phyloP scores from a whole-genome alignment of 805 yeast species.

The Schwanniomyces occidentalis region DNA sequence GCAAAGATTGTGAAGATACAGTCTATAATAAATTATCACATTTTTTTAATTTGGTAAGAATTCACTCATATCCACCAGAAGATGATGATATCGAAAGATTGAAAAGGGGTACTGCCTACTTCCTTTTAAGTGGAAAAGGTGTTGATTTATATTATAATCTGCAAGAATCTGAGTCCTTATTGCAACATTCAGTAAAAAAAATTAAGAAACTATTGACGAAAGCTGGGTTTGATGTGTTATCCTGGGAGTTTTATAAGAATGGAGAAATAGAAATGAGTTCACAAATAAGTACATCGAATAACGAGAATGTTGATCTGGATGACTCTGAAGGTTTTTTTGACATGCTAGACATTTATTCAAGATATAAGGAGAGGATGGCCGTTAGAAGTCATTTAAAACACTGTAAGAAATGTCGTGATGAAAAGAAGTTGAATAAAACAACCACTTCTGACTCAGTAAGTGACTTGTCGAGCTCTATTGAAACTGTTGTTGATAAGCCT shows the following conservation, averaged over 20 bases:
- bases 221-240: slow-evolving; percentile 38
- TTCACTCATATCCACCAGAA: slow-evolving; percentile 9
- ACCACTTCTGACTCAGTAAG: slow-evolving; percentile 3
- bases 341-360: slow-evolving; percentile 14
- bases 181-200: slow-evolving; percentile 19
- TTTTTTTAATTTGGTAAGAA: slow-evolving; percentile 11
- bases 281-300: slow-evolving; percentile 19
- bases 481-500: slow-evolving; percentile 25
- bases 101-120: slow-evolving; percentile 12
- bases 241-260: slow-evolving; percentile 32
- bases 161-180: slow-evolving; percentile 8
- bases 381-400: slow-evolving; percentile 37
- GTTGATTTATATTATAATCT: slow-evolving; percentile 25
- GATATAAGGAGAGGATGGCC: slow-evolving; percentile 15
- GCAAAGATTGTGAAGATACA: slow-evolving; percentile 49
- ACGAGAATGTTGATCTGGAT: slow-evolving; percentile 13
- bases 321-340: slow-evolving; percentile 17
- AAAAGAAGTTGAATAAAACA: slow-evolving; percentile 12
- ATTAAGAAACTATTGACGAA: slow-evolving; percentile 26
- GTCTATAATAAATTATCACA: slow-evolving; percentile 29
- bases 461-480: slow-evolving; percentile 18
- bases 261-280: slow-evolving; percentile 16
- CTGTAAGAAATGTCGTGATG: slow-evolving; percentile 43
- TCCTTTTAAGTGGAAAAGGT: slow-evolving; percentile 21
- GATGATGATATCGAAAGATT: slow-evolving; percentile 1